Evolutionary conservation across 768 basidiomycete species (phyloP).

Genomic region (Trametes sanguinea): DNA sequence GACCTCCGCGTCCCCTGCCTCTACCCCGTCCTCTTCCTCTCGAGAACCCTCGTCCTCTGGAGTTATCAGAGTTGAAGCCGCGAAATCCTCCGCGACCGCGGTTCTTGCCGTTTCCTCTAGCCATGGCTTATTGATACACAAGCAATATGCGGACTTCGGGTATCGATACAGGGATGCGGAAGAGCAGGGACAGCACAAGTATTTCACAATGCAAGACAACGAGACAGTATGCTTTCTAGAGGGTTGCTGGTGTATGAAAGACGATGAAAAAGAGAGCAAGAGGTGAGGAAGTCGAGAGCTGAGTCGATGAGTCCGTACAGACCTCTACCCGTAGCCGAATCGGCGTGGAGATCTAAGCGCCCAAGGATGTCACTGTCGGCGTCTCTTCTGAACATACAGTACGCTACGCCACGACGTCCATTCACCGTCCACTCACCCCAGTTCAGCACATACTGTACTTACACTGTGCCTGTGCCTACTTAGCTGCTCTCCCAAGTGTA

Average conservation of each 20-base stretch:
- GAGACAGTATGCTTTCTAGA: neutral
- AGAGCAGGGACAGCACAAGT: neutral
- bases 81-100: slow-evolving; percentile 22
- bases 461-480: no score
- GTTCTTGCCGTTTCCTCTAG: slow-evolving; percentile 23
- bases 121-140: slow-evolving; percentile 27
- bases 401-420: no score
- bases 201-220: neutral
- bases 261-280: neutral
- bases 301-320: no score
- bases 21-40: slow-evolving; percentile 30
- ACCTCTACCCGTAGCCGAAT: neutral
- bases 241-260: neutral
- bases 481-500: no score
- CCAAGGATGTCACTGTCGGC: neutral
- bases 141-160: neutral
- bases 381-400: no score
- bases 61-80: slow-evolving; percentile 19
- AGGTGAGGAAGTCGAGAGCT: neutral
- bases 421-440: no score
- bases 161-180: slow-evolving; percentile 2
- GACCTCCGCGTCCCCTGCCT: slow-evolving; percentile 28
- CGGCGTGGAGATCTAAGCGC: slow-evolving; percentile 8
- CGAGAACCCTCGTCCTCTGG: slow-evolving; percentile 23
- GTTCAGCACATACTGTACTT: no score